phyloP scores from a whole-genome alignment of 1,139 yeast species.

The Pichiaceae sp. region DNA sequence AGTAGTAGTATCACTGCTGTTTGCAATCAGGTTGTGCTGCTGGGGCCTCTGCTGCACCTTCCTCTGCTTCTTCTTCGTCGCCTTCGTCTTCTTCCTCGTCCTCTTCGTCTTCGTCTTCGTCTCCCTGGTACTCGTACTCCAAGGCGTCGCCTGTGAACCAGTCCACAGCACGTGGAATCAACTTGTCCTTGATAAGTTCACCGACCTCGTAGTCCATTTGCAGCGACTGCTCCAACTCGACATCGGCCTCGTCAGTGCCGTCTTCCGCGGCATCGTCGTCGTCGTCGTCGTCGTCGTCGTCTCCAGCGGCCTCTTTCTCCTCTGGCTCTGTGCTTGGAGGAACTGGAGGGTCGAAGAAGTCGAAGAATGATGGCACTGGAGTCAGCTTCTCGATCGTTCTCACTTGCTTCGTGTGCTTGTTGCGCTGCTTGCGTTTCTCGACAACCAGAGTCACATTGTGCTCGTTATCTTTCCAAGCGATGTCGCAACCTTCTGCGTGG shows the following conservation, averaged over 20 bases:
- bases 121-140: conserved; percentile 45
- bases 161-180: conserved; percentile 92
- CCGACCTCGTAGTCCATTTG: conserved; percentile 94
- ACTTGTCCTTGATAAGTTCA: conserved; percentile 91
- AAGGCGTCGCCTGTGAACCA: conserved; percentile 99
- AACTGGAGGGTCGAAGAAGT: conserved; percentile 90
- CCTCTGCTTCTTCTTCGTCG: conserved; percentile 45
- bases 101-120: conserved; percentile 33
- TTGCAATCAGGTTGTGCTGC: conserved; percentile 76
- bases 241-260: conserved; percentile 57
- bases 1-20: conserved; percentile 37
- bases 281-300: conserved; percentile 63
- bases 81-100: conserved; percentile 50
- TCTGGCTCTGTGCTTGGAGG: conserved; percentile 47
- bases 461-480: conserved; percentile 78
- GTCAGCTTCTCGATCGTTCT: conserved; percentile 92
- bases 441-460: conserved; percentile 76
- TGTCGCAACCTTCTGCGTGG: conserved; percentile 87
- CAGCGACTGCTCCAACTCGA: conserved; percentile 72
- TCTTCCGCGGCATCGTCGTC: conserved; percentile 49
- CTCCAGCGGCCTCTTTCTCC: conserved; percentile 41
- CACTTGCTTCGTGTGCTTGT: conserved; percentile 94
- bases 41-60: conserved; percentile 41
- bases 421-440: conserved; percentile 96
- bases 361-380: conserved; percentile 90